These are phyloP conservation scores for Secale cereale DNA, from an alignment of 176 grass and related monocot species.

Conservation along the genomic window DNA sequence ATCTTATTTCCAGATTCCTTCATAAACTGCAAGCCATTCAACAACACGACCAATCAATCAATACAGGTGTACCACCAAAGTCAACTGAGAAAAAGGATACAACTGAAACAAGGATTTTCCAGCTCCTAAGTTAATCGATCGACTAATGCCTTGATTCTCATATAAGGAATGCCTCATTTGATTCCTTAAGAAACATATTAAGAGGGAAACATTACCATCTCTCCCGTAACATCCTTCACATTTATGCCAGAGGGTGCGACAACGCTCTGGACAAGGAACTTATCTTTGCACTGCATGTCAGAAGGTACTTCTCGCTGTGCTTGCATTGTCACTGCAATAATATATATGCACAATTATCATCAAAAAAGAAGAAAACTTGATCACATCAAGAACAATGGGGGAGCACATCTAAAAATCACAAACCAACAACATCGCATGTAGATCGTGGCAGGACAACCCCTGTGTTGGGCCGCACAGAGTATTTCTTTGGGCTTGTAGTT, in stretches of 20 bases:
- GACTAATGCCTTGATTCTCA: not conserved
- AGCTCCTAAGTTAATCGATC: not conserved
- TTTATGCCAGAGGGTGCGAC: conserved; percentile 36
- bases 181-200: not conserved
- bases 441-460: conserved; percentile 61
- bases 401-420: not conserved
- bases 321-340: conserved; percentile 72
- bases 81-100: not conserved
- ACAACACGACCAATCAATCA: not conserved
- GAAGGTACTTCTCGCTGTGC: conserved; percentile 42
- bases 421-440: conserved; percentile 74
- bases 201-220: conserved; percentile 47
- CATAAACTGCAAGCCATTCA: conserved; percentile 50
- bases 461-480: conserved; percentile 68
- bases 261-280: conserved; percentile 69
- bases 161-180: not conserved
- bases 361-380: not conserved
- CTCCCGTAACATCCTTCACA: conserved; percentile 55
- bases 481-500: conserved; percentile 83
- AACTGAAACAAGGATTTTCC: not conserved
- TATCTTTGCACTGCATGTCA: conserved; percentile 83
- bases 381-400: not conserved
- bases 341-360: conserved; percentile 1
- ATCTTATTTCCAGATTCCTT: conserved; percentile 64
- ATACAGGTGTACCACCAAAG: not conserved